Percentiles rank a stretch among this genome's conserved stretches.
Evolutionary conservation across 805 yeast species (phyloP).

Genomic region (Myxozyma neglecta): DNA sequence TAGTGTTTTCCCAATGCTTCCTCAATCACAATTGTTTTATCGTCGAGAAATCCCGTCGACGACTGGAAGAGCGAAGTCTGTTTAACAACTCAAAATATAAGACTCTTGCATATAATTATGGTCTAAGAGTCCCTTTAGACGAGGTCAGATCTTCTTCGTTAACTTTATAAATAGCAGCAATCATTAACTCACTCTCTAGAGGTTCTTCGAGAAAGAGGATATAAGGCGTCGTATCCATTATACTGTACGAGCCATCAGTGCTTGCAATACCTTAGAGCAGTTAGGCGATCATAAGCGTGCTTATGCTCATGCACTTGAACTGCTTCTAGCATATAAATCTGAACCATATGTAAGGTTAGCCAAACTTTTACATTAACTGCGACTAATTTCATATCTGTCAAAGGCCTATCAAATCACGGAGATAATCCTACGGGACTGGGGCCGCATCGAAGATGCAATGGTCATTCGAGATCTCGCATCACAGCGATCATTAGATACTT

Average conservation of each 20-base stretch:
- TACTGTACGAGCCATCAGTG: constrained; percentile 5
- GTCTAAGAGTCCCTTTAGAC: constrained; percentile 2
- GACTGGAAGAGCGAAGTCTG: background rate
- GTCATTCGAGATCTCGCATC: background rate
- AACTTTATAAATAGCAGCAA: background rate
- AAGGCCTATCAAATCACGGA: constrained; percentile 2
- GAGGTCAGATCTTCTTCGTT: background rate
- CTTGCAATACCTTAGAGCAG: constrained; percentile 1
- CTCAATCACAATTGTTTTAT: background rate
- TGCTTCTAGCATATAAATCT: background rate
- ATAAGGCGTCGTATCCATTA: constrained; percentile 1
- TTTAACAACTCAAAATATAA: background rate
- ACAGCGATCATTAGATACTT: background rate
- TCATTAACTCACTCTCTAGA: background rate
- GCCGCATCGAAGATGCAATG: background rate
- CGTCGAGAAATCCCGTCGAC: background rate
- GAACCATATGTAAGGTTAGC: background rate
- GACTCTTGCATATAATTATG: background rate
- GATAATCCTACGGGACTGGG: constrained; percentile 4
- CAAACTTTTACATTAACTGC: background rate
- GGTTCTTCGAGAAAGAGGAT: background rate
- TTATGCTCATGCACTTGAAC: background rate
- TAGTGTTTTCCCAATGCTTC: background rate
- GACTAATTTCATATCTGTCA: background rate
- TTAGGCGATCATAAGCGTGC: constrained; percentile 5